A percentile compares a stretch with the other conserved stretches of the same genome.
Conservation (phyloP, 805 yeast species). For the Torulaspora gathmanii region DNA sequence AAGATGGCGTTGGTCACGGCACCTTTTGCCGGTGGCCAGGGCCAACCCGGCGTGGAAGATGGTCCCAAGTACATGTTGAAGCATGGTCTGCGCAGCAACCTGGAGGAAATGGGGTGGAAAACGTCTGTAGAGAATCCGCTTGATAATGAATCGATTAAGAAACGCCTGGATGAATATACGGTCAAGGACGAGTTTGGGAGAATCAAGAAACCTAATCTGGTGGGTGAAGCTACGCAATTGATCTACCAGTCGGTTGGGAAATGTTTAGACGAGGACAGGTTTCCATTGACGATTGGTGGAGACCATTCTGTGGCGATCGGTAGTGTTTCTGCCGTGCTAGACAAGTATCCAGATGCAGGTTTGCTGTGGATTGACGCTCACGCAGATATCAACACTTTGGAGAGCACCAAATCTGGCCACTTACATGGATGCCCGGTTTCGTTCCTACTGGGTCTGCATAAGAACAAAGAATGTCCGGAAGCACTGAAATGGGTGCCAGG, state of each 20-base stretch:
- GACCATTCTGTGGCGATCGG: constrained; percentile 97
- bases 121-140: constrained; percentile 52
- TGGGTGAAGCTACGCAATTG: constrained; percentile 61
- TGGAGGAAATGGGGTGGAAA: constrained; percentile 70
- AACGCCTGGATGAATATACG: constrained; percentile 40
- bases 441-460: constrained; percentile 78
- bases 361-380: constrained; percentile 97
- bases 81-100: constrained; percentile 61
- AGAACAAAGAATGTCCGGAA: constrained; percentile 55
- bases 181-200: constrained; percentile 48
- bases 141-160: constrained; percentile 42
- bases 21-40: constrained; percentile 96
- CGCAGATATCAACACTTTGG: constrained; percentile 91
- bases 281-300: constrained; percentile 90
- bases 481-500: constrained; percentile 78
- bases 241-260: constrained; percentile 57
- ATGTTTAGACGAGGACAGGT: constrained; percentile 44
- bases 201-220: constrained; percentile 71
- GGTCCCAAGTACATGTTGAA: constrained; percentile 83
- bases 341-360: constrained; percentile 79
- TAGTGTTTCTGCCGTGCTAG: constrained; percentile 79
- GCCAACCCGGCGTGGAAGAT: constrained; percentile 85
- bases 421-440: constrained; percentile 96
- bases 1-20: constrained; percentile 73
- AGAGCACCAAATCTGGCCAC: constrained; percentile 79